Evolutionary conservation across 116 monocot genomes (phyloP).

Genomic region (Iris pallida): DNA sequence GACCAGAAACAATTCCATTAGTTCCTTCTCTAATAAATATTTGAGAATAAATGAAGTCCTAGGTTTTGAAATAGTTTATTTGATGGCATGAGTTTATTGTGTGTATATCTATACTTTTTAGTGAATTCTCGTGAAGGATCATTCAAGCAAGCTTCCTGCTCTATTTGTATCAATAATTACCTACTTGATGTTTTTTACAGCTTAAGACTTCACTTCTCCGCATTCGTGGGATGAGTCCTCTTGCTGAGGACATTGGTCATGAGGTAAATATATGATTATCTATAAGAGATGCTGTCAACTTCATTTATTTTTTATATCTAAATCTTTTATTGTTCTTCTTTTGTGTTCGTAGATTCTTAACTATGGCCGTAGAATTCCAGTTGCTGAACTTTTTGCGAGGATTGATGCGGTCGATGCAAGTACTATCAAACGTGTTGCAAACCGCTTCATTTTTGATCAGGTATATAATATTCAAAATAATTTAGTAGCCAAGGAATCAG

Average conservation of each 20-base stretch:
- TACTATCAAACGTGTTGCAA: slow-evolving; percentile 90
- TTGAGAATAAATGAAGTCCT: too few relatives aligned
- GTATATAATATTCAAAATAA: too few relatives aligned
- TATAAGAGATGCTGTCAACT: background rate
- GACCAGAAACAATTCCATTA: too few relatives aligned
- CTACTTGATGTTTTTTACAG: slow-evolving; percentile 30
- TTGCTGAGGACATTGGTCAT: slow-evolving; percentile 92
- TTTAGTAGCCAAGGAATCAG: too few relatives aligned
- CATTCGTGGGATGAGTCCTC: slow-evolving; percentile 63
- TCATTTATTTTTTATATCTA: background rate
- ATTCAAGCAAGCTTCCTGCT: too few relatives aligned
- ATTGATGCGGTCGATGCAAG: slow-evolving; percentile 96
- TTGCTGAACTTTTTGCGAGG: slow-evolving; percentile 89
- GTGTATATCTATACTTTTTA: too few relatives aligned
- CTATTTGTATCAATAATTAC: too few relatives aligned
- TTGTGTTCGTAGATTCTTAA: slow-evolving; percentile 71
- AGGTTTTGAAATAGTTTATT: too few relatives aligned
- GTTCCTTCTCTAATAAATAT: too few relatives aligned
- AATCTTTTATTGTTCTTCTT: background rate
- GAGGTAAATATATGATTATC: slow-evolving; percentile 41
- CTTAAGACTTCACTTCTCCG: slow-evolving; percentile 90
- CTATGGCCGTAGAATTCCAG: slow-evolving; percentile 84
- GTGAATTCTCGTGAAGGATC: too few relatives aligned
- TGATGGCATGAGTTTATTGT: too few relatives aligned
- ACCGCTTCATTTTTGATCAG: slow-evolving; percentile 98